Evolutionary conservation across 1,284 basidiomycete genomes (phyloP).

Genomic region (Apiotrichum gamsii): DNA sequence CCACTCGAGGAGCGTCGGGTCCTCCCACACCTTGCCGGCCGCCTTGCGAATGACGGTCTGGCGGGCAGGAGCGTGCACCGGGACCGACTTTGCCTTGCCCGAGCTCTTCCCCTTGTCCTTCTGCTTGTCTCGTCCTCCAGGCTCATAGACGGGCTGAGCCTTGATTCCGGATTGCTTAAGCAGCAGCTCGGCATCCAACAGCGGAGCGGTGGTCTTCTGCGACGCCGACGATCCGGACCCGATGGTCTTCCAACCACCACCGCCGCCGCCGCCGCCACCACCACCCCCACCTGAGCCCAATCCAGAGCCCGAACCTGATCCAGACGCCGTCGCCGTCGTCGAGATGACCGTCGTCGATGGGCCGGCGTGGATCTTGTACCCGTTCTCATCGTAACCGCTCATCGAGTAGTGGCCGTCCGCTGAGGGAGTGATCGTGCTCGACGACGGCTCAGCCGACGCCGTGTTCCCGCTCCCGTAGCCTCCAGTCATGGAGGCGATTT

Average conservation of each 20-base stretch:
- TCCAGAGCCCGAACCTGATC: too few species aligned
- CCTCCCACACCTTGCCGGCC: conserved; percentile 94
- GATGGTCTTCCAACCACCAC: too few species aligned
- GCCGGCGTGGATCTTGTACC: conserved; percentile 13
- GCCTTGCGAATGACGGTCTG: conserved; percentile 92
- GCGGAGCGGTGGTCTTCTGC: conserved; percentile 5
- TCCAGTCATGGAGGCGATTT: conserved; percentile 24
- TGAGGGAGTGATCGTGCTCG: background rate
- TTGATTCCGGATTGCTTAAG: conserved; percentile 29
- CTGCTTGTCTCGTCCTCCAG: conserved; percentile 6
- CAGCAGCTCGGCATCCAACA: conserved; percentile 29
- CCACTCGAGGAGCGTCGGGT: conserved; percentile 95
- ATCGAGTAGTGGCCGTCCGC: background rate
- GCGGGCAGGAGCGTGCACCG: conserved; percentile 43
- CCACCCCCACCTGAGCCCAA: background rate
- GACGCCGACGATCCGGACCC: too few species aligned
- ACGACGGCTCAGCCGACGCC: conserved; percentile 5
- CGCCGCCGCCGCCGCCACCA: too few species aligned
- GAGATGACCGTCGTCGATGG: conserved; percentile 6
- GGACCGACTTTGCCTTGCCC: conserved; percentile 11
- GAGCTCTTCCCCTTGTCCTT: conserved; percentile 3
- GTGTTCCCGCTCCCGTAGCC: background rate
- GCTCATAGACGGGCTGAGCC: conserved; percentile 28
- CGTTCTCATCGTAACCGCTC: conserved; percentile 14
- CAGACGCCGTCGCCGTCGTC: background rate